Conservation (phyloP, 2,329 filamentous ascomycete genomes). For the Salinomyces thailandicus region DNA sequence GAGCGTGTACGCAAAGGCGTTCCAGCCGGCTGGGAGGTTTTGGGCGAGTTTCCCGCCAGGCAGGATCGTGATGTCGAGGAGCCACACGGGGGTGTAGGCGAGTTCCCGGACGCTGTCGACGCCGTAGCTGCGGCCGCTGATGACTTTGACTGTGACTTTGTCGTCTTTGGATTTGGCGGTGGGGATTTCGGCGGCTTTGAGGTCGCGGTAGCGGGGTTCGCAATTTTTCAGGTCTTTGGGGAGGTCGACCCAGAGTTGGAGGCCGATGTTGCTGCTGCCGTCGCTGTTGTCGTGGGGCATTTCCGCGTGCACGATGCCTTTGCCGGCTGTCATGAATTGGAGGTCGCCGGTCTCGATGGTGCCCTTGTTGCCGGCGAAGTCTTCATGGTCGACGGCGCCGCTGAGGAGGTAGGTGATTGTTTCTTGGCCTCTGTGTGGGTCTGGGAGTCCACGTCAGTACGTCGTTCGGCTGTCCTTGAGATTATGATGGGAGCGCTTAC, state of each 20-base stretch:
- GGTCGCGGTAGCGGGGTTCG: slow-evolving; percentile 85
- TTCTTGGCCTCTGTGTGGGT: slow-evolving; percentile 73
- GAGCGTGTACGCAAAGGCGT: slow-evolving; percentile 81
- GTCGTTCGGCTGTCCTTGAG: too few relatives aligned
- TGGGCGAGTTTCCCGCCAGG: slow-evolving; percentile 72
- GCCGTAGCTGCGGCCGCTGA: slow-evolving; percentile 73
- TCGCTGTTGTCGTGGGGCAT: slow-evolving; percentile 71
- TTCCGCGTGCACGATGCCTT: slow-evolving; percentile 87
- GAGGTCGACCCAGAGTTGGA: slow-evolving; percentile 94
- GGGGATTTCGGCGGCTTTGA: slow-evolving; percentile 71
- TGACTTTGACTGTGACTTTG: slow-evolving; percentile 75
- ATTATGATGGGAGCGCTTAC: too few relatives aligned
- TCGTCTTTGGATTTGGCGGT: slow-evolving; percentile 58
- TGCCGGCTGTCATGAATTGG: slow-evolving; percentile 95
- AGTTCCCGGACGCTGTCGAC: slow-evolving; percentile 81
- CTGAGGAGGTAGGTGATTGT: slow-evolving; percentile 83
- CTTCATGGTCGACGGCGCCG: slow-evolving; percentile 82
- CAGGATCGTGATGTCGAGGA: slow-evolving; percentile 70
- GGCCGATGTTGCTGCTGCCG: slow-evolving; percentile 67
- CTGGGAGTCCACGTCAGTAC: too few relatives aligned
- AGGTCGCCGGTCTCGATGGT: slow-evolving; percentile 80
- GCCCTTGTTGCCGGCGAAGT: slow-evolving; percentile 77
- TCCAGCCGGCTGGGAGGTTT: slow-evolving; percentile 69
- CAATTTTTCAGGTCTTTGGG: slow-evolving; percentile 72
- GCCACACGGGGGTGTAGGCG: slow-evolving; percentile 95